Evolutionary conservation across 2,329 filamentous ascomycete species (phyloP).

Genomic region (Paraphoma chrysanthemicola): DNA sequence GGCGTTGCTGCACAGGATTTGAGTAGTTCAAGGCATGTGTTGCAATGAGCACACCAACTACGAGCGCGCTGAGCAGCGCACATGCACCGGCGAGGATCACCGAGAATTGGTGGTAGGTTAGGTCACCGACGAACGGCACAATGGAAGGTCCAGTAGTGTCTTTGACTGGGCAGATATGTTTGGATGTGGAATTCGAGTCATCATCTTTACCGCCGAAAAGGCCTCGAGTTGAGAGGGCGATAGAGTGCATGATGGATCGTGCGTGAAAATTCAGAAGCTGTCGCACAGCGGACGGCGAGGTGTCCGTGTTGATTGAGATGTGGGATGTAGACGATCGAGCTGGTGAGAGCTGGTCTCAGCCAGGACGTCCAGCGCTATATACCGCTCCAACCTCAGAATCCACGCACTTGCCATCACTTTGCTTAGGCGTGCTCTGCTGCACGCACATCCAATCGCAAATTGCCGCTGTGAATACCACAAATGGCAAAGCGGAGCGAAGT

Average conservation of each 20-base stretch:
- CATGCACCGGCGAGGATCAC: conserved; percentile 28
- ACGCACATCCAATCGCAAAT: neutral
- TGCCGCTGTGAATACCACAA: neutral
- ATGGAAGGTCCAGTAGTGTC: conserved; percentile 21
- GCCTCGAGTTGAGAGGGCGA: neutral
- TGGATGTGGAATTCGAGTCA: neutral
- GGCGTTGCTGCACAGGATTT: conserved; percentile 37
- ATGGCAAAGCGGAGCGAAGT: neutral
- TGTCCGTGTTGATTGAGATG: neutral
- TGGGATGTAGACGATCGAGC: neutral
- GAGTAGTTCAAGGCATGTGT: conserved; percentile 36
- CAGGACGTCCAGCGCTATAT: neutral
- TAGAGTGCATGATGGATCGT: neutral
- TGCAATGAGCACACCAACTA: conserved; percentile 19
- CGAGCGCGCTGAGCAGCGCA: conserved; percentile 21
- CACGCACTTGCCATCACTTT: neutral
- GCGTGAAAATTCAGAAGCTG: neutral
- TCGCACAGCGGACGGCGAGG: neutral
- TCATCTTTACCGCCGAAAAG: neutral
- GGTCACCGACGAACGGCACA: conserved; percentile 24
- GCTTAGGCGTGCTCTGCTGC: neutral
- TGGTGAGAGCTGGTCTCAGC: neutral
- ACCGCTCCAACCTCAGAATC: neutral
- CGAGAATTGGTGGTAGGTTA: conserved; percentile 35
- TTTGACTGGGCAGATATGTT: conserved; percentile 21